Evolutionary conservation across 2,329 filamentous ascomycete species (phyloP), one percentile per base, ranked within the genome.

Genomic region (Xylaria sp.): DNA sequence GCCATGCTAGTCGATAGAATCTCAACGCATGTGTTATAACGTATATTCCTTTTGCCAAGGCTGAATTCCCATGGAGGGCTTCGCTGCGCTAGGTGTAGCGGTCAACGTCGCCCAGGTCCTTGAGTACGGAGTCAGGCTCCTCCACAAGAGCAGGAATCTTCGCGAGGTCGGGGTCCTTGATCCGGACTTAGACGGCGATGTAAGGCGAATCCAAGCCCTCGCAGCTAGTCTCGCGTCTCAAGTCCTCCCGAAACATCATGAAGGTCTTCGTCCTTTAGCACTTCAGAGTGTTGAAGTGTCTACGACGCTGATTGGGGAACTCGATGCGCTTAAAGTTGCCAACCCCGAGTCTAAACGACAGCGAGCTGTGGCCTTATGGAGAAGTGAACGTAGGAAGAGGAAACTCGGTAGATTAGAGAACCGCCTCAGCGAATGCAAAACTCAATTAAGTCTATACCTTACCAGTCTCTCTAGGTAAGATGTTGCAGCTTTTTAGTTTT

Each of bases 291-390:
- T 9, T 17, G 5, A 38, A 23, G 43, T 55, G 12, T 68, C 67
- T 11, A 14, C 23, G n/a, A 54, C 47, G 1, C 55, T 68, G 11
- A 43, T 40, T 7, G 42, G 23, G 1, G 65, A 72, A 17, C 58
- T 75, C 4, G 69, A 71, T 31, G 45, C 58, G 23, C 57, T 68
- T 43, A 67, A 63, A 56, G 61, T 69, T 23, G 67, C 31, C 12
- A 53, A 70, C 19, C 46, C 65, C 0, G 67, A 67, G 21, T 66
- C 63, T 19, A 64, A 45, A 33, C 35, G 49, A 47, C 53, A 59
- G 40, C 50, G 55, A 45, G 23, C 58, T 33, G 59, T 42, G n/a
- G 61, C 65, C 3, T 19, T 35, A 43, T 15, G 11, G 37, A 46
- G 62, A 49, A 63, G 50, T 49, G 50, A 63, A 63, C 25, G 4